Evolutionary conservation across 2,329 filamentous ascomycete genomes (phyloP).

Genomic region (Claviceps sp.): DNA sequence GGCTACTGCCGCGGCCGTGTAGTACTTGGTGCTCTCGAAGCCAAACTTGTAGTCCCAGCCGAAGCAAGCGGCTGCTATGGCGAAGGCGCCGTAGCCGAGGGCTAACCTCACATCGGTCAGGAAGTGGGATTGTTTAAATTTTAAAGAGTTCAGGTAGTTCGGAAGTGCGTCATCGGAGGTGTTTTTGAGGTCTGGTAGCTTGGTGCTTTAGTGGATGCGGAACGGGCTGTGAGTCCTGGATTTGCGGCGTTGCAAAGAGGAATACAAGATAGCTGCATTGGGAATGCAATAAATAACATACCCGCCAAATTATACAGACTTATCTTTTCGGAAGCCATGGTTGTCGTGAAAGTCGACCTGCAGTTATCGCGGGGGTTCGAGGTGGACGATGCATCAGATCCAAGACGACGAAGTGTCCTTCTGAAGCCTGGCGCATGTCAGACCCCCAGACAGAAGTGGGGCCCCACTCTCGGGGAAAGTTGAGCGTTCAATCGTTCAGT

Average conservation of each 20-base stretch:
- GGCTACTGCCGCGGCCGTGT: slow-evolving; percentile 65
- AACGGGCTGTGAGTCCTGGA: background rate
- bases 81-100: slow-evolving; percentile 72
- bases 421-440: background rate
- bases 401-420: slow-evolving; percentile 3
- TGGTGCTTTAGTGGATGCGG: background rate
- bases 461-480: background rate
- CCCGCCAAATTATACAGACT: slow-evolving; percentile 55
- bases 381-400: background rate
- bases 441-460: background rate
- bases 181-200: slow-evolving; percentile 72
- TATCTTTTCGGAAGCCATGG: slow-evolving; percentile 39
- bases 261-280: background rate
- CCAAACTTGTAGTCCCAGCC: slow-evolving; percentile 83
- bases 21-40: slow-evolving; percentile 74
- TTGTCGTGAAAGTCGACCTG: slow-evolving; percentile 1
- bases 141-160: slow-evolving; percentile 82
- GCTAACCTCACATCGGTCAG: slow-evolving; percentile 71
- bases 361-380: background rate
- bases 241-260: background rate
- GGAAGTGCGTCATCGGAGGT: slow-evolving; percentile 89
- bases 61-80: slow-evolving; percentile 72
- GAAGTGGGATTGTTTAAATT: slow-evolving; percentile 68
- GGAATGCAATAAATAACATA: slow-evolving; percentile 16
- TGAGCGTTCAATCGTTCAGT: background rate